Evolutionary conservation across 2,329 filamentous ascomycete species (phyloP), one percentile per base, ranked within the genome.

Genomic region (Trematosphaeria pertusa): DNA sequence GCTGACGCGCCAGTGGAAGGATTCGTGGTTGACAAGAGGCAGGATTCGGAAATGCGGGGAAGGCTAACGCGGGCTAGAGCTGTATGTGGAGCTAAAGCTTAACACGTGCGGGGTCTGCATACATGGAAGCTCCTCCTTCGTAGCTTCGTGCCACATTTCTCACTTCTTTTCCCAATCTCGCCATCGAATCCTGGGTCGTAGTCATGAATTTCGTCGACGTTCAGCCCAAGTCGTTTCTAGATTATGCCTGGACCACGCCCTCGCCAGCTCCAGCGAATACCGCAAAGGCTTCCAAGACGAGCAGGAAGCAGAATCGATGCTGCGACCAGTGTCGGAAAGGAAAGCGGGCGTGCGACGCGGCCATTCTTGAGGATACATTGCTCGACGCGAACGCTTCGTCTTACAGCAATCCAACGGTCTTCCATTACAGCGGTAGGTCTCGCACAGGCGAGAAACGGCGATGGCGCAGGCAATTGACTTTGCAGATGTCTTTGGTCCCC

Each of bases 301-400:
- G 59, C 36, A 68, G 73, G 34, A 72, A 72, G 47, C 73, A 76
- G 45, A 69, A 75, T 46, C 68, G 75, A 37, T 77, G 74, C 48
- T 78, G 75, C 51, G 75, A 78, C 46, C 75, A 75, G 45, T 78
- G 75, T 53, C 69, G 75, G 17, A 74, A 73, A 50, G 75, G 75
- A 17, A 77, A 77, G 53, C 61, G 74, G 43, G 74, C 71, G 5
- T 78, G 75, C 56, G 74, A 78, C 52, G 74, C 73, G 4, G 62
- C 62, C 5, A 69, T 74, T 35, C 31, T 69, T 17, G 67, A 70
- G 37, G 68, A 71, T 37, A 59, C 62, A 2, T 49, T 70, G 39
- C 31, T 70, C 11, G 64, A 67, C 21, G 54, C 48, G 12, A 62
- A 46, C 35, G 60, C 52, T 8, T 15, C 45, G 19, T 52, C 52